A percentile compares a stretch with the other conserved stretches of the same genome.
Evolutionary conservation across 1,139 yeast species (phyloP).

Genomic region (Candida mesenterica): DNA sequence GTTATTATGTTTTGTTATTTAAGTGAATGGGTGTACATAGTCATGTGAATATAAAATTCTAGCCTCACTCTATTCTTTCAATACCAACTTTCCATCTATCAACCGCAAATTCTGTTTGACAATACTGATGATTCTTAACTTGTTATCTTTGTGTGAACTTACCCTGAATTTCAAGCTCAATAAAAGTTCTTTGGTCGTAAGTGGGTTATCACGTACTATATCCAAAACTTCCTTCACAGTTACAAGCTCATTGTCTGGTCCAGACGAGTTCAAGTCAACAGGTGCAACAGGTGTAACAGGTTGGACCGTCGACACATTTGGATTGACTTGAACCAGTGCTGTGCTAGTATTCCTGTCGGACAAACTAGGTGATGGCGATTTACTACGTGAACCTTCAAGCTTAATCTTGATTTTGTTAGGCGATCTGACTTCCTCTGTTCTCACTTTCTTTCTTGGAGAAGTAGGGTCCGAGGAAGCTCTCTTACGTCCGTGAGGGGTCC

Average conservation of each 20-base stretch:
- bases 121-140: conserved; percentile 60
- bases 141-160: conserved; percentile 67
- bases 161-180: conserved; percentile 61
- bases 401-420: conserved; percentile 16
- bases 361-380: conserved; percentile 17
- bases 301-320: neutral
- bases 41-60: no score
- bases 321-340: no score
- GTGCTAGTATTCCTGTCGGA: neutral
- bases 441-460: conserved; percentile 44
- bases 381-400: conserved; percentile 16
- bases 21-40: no score
- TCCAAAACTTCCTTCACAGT: conserved; percentile 72
- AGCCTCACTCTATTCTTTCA: conserved; percentile 51
- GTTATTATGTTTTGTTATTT: no score
- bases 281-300: conserved; percentile 7
- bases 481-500: conserved; percentile 71
- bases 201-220: conserved; percentile 60
- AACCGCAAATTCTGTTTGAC: conserved; percentile 69
- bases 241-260: conserved; percentile 46
- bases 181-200: conserved; percentile 66
- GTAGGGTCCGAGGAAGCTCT: conserved; percentile 22
- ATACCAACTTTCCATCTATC: conserved; percentile 63
- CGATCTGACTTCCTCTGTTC: conserved; percentile 24
- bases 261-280: conserved; percentile 35